These are phyloP conservation scores for Wickerhamomyces queroliae DNA, from an alignment of 805 yeast species.

Conservation along the genomic window DNA sequence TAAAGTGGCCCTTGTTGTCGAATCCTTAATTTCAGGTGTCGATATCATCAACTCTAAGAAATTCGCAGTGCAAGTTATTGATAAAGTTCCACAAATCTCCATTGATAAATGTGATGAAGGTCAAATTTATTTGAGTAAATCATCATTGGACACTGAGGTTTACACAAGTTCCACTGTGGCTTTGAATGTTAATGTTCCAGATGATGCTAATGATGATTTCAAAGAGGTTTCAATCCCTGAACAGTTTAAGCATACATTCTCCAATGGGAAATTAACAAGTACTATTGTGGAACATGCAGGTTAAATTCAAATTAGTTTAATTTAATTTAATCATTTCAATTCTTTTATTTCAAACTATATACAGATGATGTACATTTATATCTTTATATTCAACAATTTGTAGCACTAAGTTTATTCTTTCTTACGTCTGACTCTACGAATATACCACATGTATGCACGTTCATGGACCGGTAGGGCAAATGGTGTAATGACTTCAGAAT, in stretches of 20 bases:
- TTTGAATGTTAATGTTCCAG: slow-evolving; percentile 79
- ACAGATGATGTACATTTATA: slow-evolving; percentile 9
- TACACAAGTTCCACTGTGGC: slow-evolving; percentile 84
- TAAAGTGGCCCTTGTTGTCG: slow-evolving; percentile 74
- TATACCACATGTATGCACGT: slow-evolving; percentile 92
- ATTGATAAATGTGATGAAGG: slow-evolving; percentile 90
- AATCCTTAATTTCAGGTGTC: slow-evolving; percentile 78
- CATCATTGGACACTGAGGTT: slow-evolving; percentile 68
- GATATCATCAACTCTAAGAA: slow-evolving; percentile 78
- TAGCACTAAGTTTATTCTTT: slow-evolving; percentile 5
- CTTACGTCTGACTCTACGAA: slow-evolving; percentile 53
- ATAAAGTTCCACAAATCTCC: slow-evolving; percentile 75
- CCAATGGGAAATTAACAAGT: slow-evolving; percentile 55
- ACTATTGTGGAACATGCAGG: slow-evolving; percentile 82
- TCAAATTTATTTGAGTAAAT: slow-evolving; percentile 66
- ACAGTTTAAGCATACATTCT: slow-evolving; percentile 74
- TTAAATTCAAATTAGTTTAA: slow-evolving; percentile 22
- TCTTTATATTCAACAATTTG: neutral
- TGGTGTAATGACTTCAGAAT: slow-evolving; percentile 92
- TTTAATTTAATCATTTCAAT: neutral
- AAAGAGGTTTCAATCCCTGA: slow-evolving; percentile 86
- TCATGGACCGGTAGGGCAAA: slow-evolving; percentile 77
- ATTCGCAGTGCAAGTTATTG: slow-evolving; percentile 82
- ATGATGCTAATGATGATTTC: slow-evolving; percentile 63
- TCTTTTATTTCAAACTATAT: slow-evolving; percentile 8